Evolutionary conservation across 257 asterid species (phyloP).

Genomic region (Solanum chmielewskii): DNA sequence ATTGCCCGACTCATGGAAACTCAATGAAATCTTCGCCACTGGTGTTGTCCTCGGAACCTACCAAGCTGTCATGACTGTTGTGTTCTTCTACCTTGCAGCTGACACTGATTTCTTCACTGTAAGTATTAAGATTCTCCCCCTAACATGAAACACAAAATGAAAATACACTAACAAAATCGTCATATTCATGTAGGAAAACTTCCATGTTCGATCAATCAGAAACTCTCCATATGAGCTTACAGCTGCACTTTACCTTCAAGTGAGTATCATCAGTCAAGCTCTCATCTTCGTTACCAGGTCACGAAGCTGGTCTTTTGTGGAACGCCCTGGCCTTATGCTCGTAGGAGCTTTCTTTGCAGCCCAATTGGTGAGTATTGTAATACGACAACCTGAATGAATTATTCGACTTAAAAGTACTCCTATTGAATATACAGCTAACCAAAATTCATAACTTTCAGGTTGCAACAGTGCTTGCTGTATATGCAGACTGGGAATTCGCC

Average conservation of each 20-base stretch:
- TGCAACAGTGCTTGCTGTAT: constrained; percentile 63
- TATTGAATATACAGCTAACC: neutral
- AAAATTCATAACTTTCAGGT: constrained; percentile 9
- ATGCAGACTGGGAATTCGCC: constrained; percentile 63
- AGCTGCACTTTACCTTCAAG: constrained; percentile 91
- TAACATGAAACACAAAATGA: neutral
- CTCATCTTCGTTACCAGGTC: constrained; percentile 86
- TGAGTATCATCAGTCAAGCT: constrained; percentile 88
- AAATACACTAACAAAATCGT: neutral
- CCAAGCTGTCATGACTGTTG: constrained; percentile 63
- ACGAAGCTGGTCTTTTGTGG: constrained; percentile 74
- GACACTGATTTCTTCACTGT: constrained; percentile 67
- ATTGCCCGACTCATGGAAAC: constrained; percentile 88
- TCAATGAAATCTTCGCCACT: constrained; percentile 78
- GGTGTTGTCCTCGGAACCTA: constrained; percentile 83
- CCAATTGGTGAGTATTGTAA: constrained; percentile 37
- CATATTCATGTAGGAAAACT: constrained; percentile 16
- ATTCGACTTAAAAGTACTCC: neutral
- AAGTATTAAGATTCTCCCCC: neutral
- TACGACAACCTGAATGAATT: neutral
- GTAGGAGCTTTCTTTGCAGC: constrained; percentile 57
- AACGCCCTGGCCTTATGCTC: constrained; percentile 72
- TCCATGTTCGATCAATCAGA: constrained; percentile 45
- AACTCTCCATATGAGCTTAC: constrained; percentile 36
- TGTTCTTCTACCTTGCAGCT: constrained; percentile 67